A percentile compares a stretch with the other conserved stretches of the same genome.
phyloP scores from a whole-genome alignment of 805 yeast genomes.

The Metschnikowia lachancei region DNA sequence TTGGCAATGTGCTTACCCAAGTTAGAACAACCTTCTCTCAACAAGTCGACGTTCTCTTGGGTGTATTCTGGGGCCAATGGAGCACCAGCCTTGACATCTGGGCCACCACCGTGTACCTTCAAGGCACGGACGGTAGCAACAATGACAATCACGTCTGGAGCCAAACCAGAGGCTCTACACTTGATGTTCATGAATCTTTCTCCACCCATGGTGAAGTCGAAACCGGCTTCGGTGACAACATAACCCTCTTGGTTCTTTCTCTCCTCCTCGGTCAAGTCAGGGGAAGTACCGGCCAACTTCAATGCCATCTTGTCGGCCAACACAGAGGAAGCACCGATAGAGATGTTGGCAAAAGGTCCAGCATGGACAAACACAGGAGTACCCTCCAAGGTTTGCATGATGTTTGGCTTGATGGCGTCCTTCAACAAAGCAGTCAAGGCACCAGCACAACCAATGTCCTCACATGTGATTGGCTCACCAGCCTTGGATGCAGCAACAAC shows the following conservation, averaged over 20 bases:
- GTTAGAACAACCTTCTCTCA: slow-evolving; percentile 68
- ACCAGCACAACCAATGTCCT: slow-evolving; percentile 84
- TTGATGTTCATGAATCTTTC: slow-evolving; percentile 81
- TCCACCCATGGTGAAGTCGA: slow-evolving; percentile 91
- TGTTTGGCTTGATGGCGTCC: slow-evolving; percentile 80
- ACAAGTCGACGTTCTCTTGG: slow-evolving; percentile 67
- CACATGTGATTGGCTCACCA: slow-evolving; percentile 77
- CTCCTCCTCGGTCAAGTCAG: slow-evolving; percentile 42
- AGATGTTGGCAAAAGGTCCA: slow-evolving; percentile 85
- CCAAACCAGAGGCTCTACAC: slow-evolving; percentile 76
- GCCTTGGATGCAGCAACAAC: slow-evolving; percentile 67
- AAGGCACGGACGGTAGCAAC: slow-evolving; percentile 85
- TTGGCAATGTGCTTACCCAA: slow-evolving; percentile 74
- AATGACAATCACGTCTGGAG: slow-evolving; percentile 73
- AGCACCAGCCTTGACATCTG: slow-evolving; percentile 84
- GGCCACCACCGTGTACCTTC: slow-evolving; percentile 86
- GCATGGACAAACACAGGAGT: slow-evolving; percentile 87
- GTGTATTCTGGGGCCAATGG: slow-evolving; percentile 71
- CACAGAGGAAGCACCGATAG: slow-evolving; percentile 83
- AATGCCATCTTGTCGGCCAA: slow-evolving; percentile 81
- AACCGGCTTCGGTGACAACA: slow-evolving; percentile 86
- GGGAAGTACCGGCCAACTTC: slow-evolving; percentile 67
- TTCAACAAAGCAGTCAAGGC: slow-evolving; percentile 78
- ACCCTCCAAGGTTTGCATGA: slow-evolving; percentile 87
- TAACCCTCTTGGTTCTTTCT: slow-evolving; percentile 59